Evolutionary conservation across 768 basidiomycete genomes (phyloP).

Genomic region (Russula earlei): DNA sequence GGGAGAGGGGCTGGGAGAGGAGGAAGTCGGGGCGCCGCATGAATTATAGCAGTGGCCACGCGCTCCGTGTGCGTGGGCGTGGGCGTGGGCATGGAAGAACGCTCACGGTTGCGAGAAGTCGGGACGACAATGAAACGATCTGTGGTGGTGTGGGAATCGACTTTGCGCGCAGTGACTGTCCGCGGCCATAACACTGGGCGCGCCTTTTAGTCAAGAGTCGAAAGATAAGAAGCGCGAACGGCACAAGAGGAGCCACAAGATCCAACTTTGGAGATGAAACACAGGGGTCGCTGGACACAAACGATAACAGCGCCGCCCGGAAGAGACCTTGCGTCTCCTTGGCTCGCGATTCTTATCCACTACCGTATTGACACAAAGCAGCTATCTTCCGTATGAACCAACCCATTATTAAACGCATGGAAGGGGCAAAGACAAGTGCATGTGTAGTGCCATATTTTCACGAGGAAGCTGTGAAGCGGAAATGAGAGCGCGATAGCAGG

Average conservation of each 20-base stretch:
- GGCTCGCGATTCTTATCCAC: neutral
- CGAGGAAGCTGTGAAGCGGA: constrained; percentile 8
- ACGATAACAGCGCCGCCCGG: neutral
- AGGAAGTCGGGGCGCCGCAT: neutral
- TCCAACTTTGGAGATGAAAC: neutral
- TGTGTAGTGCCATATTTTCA: constrained; percentile 2
- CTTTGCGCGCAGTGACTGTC: too few species aligned
- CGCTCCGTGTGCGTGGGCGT: too few species aligned
- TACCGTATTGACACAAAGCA: neutral
- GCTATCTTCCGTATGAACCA: neutral
- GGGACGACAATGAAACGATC: neutral
- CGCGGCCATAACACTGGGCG: neutral
- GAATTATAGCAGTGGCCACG: neutral
- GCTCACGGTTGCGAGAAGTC: neutral
- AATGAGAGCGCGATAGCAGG: constrained; percentile 1
- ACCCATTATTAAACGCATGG: neutral
- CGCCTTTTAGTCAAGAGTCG: neutral
- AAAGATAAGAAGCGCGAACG: too few species aligned
- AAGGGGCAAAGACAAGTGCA: neutral
- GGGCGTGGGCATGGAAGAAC: too few species aligned
- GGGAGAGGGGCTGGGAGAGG: too few species aligned
- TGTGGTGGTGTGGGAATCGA: neutral
- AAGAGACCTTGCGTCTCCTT: neutral
- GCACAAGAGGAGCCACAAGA: neutral
- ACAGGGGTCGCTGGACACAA: neutral